A percentile compares a stretch with the other conserved stretches of the same genome.
Evolutionary conservation across 495 filamentous ascomycete species (phyloP).

Genomic region (Cladorrhinum samala): DNA sequence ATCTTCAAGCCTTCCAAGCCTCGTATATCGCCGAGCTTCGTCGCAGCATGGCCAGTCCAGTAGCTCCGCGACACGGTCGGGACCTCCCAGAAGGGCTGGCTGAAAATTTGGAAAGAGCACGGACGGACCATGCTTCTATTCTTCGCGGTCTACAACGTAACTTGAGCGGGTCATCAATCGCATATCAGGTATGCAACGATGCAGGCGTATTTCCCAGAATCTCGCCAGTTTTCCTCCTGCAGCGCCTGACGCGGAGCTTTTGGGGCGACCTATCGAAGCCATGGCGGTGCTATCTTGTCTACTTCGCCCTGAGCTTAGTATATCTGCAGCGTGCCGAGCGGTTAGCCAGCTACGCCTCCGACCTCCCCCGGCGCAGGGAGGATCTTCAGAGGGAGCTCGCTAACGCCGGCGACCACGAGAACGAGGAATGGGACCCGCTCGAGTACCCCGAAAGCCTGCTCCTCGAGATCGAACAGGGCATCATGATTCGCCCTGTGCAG

Average conservation of each 20-base stretch:
- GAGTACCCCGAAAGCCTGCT: conserved; percentile 53
- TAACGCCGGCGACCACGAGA: conserved; percentile 42
- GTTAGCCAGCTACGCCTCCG: conserved; percentile 12
- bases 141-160: background rate
- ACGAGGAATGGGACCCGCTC: conserved; percentile 43
- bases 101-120: background rate
- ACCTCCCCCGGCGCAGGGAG: conserved; percentile 11
- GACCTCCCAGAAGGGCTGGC: background rate
- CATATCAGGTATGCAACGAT: background rate
- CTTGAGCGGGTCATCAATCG: background rate
- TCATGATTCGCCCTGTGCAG: conserved; percentile 59
- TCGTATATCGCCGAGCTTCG: conserved; percentile 2
- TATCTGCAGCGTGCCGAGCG: conserved; percentile 35
- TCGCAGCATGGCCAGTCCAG: background rate
- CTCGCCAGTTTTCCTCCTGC: conserved; percentile 30
- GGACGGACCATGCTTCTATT: background rate
- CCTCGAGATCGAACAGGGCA: conserved; percentile 56
- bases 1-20: background rate
- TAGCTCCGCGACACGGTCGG: background rate
- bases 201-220: conserved; percentile 22
- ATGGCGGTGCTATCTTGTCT: conserved; percentile 29
- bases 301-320: conserved; percentile 31
- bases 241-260: conserved; percentile 24
- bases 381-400: conserved; percentile 45
- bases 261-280: conserved; percentile 16